These are phyloP conservation scores for Fusarium mundagurra DNA, from an alignment of 2,329 filamentous ascomycete species.

Conservation along the genomic window DNA sequence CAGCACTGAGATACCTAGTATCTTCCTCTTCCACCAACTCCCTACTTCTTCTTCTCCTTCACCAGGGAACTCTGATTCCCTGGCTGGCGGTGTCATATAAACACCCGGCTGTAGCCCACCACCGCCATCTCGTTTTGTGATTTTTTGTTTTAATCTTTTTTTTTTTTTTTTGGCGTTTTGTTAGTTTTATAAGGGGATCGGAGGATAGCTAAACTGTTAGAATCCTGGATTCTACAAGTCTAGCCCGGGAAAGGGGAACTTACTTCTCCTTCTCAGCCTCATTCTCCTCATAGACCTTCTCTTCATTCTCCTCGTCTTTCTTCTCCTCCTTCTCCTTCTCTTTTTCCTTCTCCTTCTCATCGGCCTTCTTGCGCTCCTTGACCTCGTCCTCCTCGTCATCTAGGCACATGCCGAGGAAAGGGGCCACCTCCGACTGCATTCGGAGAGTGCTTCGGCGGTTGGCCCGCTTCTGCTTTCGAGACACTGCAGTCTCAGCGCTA, in stretches of 20 bases:
- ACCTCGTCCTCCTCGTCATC: not conserved
- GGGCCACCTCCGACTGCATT: not conserved
- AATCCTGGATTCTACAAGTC: not conserved
- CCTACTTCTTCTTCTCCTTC: not conserved
- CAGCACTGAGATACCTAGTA: not conserved
- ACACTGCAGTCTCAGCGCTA: rapidly evolving
- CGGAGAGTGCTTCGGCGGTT: not conserved
- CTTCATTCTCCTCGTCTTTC: not conserved
- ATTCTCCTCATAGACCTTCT: rapidly evolving
- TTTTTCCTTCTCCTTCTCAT: not conserved
- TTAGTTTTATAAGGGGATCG: not conserved
- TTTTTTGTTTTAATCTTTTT: not conserved
- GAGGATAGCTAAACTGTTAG: not conserved
- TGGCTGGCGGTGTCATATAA: not conserved
- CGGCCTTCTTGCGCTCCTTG: not conserved
- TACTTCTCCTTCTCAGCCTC: not conserved
- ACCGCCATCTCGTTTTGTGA: not conserved
- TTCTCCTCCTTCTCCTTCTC: not conserved
- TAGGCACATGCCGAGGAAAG: not conserved
- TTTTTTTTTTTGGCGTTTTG: not conserved
- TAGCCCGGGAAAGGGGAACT: not conserved
- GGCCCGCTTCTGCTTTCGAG: not conserved
- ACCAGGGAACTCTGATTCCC: not conserved
- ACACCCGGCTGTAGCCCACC: not conserved
- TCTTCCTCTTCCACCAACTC: not conserved